Conservation (phyloP, 129 eudicot species). For the Calendula officinalis region DNA sequence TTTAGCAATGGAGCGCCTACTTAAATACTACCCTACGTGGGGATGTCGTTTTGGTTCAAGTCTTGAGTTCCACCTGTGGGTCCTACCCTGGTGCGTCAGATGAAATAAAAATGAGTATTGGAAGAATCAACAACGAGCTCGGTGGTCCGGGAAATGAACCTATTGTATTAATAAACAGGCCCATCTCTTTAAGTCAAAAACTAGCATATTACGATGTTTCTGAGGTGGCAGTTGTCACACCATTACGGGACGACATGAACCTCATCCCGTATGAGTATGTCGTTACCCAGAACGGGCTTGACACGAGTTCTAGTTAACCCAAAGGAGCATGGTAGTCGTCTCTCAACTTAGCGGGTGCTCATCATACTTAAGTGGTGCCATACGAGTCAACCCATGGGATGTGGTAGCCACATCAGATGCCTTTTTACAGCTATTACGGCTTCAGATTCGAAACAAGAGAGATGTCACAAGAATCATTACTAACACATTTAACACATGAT, state of each 20-base stretch:
- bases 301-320: conserved; percentile 16
- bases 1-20: conserved; percentile 50
- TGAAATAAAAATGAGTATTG: conserved; percentile 36
- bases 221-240: conserved; percentile 39
- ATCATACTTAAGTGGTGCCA: conserved; percentile 44
- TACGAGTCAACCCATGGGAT: conserved; percentile 55
- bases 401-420: conserved; percentile 40
- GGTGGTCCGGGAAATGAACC: conserved; percentile 44
- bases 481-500: conserved; percentile 38
- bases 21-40: conserved; percentile 41
- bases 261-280: too few relatives aligned
- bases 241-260: too few relatives aligned
- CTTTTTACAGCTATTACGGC: conserved; percentile 30
- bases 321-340: conserved; percentile 48
- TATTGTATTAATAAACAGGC: conserved; percentile 34
- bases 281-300: conserved; percentile 34
- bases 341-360: conserved; percentile 54
- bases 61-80: conserved; percentile 48
- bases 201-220: conserved; percentile 47
- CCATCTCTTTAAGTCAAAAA: conserved; percentile 34
- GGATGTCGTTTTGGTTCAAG: conserved; percentile 41
- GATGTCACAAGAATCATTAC: conserved; percentile 46
- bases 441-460: conserved; percentile 34
- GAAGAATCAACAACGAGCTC: conserved; percentile 36
- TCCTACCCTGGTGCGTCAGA: conserved; percentile 34